Evolutionary conservation across 768 basidiomycete genomes (phyloP).

Genomic region (Vararia minispora): DNA sequence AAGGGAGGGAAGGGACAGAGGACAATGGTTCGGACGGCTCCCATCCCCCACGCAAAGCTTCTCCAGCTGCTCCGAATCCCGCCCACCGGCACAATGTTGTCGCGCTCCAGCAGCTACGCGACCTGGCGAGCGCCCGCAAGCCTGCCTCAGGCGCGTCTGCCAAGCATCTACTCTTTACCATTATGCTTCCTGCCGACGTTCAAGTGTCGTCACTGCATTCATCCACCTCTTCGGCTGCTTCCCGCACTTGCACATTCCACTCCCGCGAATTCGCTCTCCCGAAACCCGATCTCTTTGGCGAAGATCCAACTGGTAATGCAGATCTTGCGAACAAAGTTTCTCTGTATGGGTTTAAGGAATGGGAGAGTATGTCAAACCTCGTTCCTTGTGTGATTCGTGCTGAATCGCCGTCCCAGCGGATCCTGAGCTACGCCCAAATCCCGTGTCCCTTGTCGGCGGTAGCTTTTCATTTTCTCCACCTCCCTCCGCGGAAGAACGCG

Average conservation of each 20-base stretch:
- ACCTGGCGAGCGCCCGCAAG: constrained; percentile 17
- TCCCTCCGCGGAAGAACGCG: constrained; percentile 30
- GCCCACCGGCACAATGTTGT: constrained; percentile 8
- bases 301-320: constrained; percentile 11
- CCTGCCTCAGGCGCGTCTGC: constrained; percentile 20
- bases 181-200: constrained; percentile 23
- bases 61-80: constrained; percentile 2
- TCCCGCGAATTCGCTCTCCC: constrained; percentile 29
- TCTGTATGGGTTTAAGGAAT: constrained; percentile 40
- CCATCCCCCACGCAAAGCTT: neutral
- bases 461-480: constrained; percentile 45
- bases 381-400: neutral
- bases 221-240: constrained; percentile 29
- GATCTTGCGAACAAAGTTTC: constrained; percentile 20
- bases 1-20: neutral
- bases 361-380: constrained; percentile 30
- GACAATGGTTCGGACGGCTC: constrained; percentile 1
- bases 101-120: constrained; percentile 19
- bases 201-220: constrained; percentile 14
- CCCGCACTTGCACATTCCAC: constrained; percentile 35
- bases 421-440: constrained; percentile 12
- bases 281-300: constrained; percentile 19
- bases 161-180: constrained; percentile 42
- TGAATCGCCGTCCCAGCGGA: constrained; percentile 7
- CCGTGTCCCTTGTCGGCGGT: constrained; percentile 42